These are phyloP conservation scores for Phytophthora macrochlamydospora DNA, from an alignment of 352 stramenopile species.

Conservation along the genomic window DNA sequence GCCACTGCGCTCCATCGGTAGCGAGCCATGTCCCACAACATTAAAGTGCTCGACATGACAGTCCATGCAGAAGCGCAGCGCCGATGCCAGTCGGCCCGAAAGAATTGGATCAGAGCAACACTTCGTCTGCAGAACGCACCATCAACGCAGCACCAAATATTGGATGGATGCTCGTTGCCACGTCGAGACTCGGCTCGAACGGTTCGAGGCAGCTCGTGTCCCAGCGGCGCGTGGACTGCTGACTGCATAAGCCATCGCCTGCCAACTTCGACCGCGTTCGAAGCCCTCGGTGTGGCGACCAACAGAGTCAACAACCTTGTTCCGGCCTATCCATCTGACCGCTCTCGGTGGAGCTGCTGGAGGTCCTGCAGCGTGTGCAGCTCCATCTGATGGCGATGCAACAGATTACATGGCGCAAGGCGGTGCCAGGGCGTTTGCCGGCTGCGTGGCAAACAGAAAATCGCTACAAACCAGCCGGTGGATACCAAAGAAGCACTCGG, in stretches of 20 bases:
- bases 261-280: neutral
- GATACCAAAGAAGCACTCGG: neutral
- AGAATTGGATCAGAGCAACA: neutral
- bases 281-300: neutral
- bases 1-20: no score
- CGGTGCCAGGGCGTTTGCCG: no score
- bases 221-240: neutral
- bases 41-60: constrained; percentile 1
- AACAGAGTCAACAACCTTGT: neutral
- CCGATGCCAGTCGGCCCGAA: constrained; percentile 1
- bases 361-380: neutral
- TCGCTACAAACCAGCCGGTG: neutral
- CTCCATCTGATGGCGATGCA: neutral
- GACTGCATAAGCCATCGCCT: neutral
- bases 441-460: no score
- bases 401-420: neutral
- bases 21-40: neutral
- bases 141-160: constrained; percentile 24
- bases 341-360: neutral
- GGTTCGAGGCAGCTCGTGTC: neutral
- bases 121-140: constrained; percentile 1
- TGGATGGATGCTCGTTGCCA: constrained; percentile 7
- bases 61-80: neutral
- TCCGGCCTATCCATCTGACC: constrained; percentile 3
- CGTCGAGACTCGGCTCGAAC: neutral